Evolutionary conservation across 768 basidiomycete species (phyloP), one percentile per base, ranked within the genome.

Genomic region (Mycena albidolilacea): DNA sequence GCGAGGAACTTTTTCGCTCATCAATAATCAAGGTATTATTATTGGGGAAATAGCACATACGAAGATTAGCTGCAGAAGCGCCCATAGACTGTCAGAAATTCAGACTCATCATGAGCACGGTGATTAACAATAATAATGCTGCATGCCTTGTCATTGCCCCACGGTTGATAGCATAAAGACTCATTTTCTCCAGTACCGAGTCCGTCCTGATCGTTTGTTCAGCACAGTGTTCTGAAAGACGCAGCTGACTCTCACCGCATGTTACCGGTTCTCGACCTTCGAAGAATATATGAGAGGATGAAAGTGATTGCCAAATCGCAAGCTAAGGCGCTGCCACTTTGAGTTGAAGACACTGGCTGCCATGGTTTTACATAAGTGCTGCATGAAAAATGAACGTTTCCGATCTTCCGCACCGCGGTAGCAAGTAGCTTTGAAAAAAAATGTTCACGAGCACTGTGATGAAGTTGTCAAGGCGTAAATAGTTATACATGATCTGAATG

Each of bases 301-400:
- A 55, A 55, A 12, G 54, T 55, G 54, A 55, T 55, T 55, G 54
- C 15, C 54, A 55, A 55, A 55, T 55, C 54, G 54, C 54, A 55
- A 35, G 54, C 54, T 55, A 55, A 55, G 21, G 54, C 23, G 54
- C 54, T 7, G 7, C 54, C 54, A 55, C 54, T 55, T 35, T 55
- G 54, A 35, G 54, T 55, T 55, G 54, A 55, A 55, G 54, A 55
- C 54, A 55, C 54, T 55, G 54, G 54, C 54, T 55, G 54, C 54
- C 54, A 55, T 55, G 54, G 30, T 30, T 55, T 55, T n/a, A 55
- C 30, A 7, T 55, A 55, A 55, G 54, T 55, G 7, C 21, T 55
- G 54, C 23, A 35, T 23, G 30, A 35, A 23, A 35, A 30, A 4
- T 55, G 54, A 55, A 30, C 11, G 30, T 55, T 55, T 55, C 11